Evolutionary conservation across 805 yeast genomes (phyloP).

Genomic region (Hagleromyces aurorensis): DNA sequence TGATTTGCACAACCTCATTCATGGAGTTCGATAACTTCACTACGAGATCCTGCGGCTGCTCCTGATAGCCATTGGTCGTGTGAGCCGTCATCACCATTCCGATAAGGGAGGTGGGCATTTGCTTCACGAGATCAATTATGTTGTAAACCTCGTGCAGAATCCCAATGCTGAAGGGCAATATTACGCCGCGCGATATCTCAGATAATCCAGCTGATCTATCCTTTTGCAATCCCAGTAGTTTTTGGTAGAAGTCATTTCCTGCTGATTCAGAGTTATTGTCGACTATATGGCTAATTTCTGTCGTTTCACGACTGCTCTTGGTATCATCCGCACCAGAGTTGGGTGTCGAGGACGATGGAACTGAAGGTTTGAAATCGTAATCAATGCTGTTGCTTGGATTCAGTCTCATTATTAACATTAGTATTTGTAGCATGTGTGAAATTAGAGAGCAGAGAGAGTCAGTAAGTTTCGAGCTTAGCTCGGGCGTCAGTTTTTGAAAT

Average conservation of each 20-base stretch:
- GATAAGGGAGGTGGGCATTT: slow-evolving; percentile 27
- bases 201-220: slow-evolving; percentile 9
- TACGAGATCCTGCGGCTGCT: slow-evolving; percentile 22
- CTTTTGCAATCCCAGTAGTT: slow-evolving; percentile 22
- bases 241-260: slow-evolving; percentile 24
- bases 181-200: slow-evolving; percentile 17
- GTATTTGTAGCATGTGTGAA: slow-evolving; percentile 17
- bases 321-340: background rate
- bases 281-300: background rate
- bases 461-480: slow-evolving; percentile 12
- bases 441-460: slow-evolving; percentile 18
- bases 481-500: slow-evolving; percentile 5
- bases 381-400: slow-evolving; percentile 29
- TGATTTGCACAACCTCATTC: slow-evolving; percentile 29
- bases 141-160: slow-evolving; percentile 24
- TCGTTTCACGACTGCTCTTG: background rate
- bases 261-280: slow-evolving; percentile 3
- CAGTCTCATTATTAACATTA: slow-evolving; percentile 20
- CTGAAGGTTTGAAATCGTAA: slow-evolving; percentile 15
- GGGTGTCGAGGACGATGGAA: slow-evolving; percentile 1
- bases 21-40: slow-evolving; percentile 27
- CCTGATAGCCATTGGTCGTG: slow-evolving; percentile 7
- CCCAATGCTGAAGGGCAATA: slow-evolving; percentile 26
- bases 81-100: slow-evolving; percentile 22
- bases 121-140: slow-evolving; percentile 23